Evolutionary conservation across 495 filamentous ascomycete species (phyloP).

Genomic region (Cercophora sp.): DNA sequence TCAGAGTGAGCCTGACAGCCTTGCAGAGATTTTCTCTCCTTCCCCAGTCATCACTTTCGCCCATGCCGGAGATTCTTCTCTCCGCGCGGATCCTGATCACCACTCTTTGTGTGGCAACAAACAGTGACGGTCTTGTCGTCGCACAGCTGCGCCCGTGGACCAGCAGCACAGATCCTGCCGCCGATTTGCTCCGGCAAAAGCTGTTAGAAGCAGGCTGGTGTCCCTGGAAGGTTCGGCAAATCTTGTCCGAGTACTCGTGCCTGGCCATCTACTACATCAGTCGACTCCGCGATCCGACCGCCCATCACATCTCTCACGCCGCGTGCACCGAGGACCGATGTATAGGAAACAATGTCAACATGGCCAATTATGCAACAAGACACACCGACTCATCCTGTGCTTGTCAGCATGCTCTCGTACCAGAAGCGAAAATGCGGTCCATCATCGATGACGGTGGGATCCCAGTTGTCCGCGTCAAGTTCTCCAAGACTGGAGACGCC

Average conservation of each 20-base stretch:
- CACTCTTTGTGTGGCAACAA: background rate
- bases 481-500: background rate
- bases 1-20: background rate
- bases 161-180: background rate
- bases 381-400: background rate
- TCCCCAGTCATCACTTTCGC: background rate
- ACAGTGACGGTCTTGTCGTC: background rate
- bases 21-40: background rate
- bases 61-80: constrained; percentile 1
- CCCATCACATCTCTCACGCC: background rate
- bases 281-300: background rate
- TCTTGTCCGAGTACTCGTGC: background rate
- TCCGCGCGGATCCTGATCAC: background rate
- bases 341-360: constrained; percentile 5
- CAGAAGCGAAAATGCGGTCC: background rate
- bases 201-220: background rate
- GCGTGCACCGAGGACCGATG: constrained; percentile 1
- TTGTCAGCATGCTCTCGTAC: background rate
- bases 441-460: constrained; percentile 1
- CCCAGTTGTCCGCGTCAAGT: background rate
- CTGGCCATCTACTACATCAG: constrained; percentile 1
- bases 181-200: background rate
- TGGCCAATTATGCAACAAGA: background rate
- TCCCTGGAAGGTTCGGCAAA: background rate
- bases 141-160: background rate